A percentile compares a stretch with the other conserved stretches of the same genome.
Evolutionary conservation across 352 stramenopile genomes (phyloP).

Genomic region (Phytophthora cryptogea): DNA sequence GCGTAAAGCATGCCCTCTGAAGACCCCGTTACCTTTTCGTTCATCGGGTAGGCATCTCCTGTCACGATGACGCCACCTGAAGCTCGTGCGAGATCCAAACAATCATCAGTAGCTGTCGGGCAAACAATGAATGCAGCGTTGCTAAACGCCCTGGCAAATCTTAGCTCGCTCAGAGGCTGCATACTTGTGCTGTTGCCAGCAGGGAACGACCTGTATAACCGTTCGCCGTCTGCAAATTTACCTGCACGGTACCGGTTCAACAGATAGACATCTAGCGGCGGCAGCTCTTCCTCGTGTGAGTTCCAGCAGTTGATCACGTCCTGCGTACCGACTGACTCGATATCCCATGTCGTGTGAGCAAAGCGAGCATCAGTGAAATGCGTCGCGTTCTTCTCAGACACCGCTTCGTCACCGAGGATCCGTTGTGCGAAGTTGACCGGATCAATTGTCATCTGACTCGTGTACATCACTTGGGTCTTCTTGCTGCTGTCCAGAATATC

Average conservation of each 20-base stretch:
- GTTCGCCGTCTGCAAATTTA: constrained; percentile 19
- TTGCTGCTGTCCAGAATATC: not conserved
- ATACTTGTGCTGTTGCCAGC: constrained; percentile 17
- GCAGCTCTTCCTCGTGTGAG: constrained; percentile 46
- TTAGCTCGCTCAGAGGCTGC: constrained; percentile 16
- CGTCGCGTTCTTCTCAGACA: constrained; percentile 16
- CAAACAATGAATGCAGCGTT: constrained; percentile 54
- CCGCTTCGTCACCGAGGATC: constrained; percentile 9
- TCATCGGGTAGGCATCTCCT: constrained; percentile 57
- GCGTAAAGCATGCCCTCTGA: constrained; percentile 18
- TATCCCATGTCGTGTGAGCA: constrained; percentile 47
- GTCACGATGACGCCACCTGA: constrained; percentile 50
- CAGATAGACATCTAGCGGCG: constrained; percentile 38
- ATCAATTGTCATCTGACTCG: constrained; percentile 38
- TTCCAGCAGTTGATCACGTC: constrained; percentile 54
- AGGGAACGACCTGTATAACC: constrained; percentile 24
- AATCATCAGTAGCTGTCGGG: constrained; percentile 60
- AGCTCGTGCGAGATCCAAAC: constrained; percentile 59
- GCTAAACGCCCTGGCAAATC: constrained; percentile 42
- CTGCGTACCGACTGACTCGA: constrained; percentile 37
- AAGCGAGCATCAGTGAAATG: constrained; percentile 43
- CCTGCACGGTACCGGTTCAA: constrained; percentile 10
- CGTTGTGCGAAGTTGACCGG: constrained; percentile 19
- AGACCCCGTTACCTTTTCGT: constrained; percentile 40
- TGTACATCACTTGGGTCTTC: constrained; percentile 42